These are phyloP conservation scores for Plasmodium reichenowi DNA, from an alignment of 169 alveolate genomes.

Conservation along the genomic window DNA sequence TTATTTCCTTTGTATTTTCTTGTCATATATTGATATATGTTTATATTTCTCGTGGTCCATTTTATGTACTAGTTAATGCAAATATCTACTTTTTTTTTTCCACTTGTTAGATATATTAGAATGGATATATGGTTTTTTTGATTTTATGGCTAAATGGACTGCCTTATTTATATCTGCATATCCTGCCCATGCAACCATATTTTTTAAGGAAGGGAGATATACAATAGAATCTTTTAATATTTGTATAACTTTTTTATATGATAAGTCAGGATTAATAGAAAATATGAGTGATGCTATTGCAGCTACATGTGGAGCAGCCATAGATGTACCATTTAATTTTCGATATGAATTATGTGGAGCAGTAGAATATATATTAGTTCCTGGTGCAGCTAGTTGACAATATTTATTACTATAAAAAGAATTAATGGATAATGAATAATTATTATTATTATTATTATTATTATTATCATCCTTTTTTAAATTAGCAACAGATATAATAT, in stretches of 20 bases:
- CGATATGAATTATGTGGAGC: constrained; percentile 70
- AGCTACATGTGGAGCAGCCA: constrained; percentile 85
- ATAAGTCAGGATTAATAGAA: constrained; percentile 53
- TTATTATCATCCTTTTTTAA: constrained; percentile 15
- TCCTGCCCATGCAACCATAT: constrained; percentile 55
- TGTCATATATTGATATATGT: not conserved
- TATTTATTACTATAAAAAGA: constrained; percentile 67
- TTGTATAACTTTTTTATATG: constrained; percentile 20
- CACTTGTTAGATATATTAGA: constrained; percentile 8
- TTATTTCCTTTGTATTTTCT: not conserved
- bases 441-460: not conserved
- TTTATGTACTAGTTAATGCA: not conserved
- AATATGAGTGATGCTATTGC: constrained; percentile 72
- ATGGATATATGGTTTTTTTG: constrained; percentile 20
- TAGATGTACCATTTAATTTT: constrained; percentile 81
- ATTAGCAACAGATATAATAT: constrained; percentile 52
- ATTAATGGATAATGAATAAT: constrained; percentile 38
- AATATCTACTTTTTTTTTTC: constrained; percentile 28
- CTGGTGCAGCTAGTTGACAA: constrained; percentile 82
- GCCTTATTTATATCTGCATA: constrained; percentile 35
- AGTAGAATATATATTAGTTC: constrained; percentile 81
- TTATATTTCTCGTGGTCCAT: not conserved
- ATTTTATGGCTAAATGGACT: constrained; percentile 18
- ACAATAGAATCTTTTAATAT: constrained; percentile 23
- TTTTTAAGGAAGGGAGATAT: constrained; percentile 11